Conservation (phyloP, 257 asterid genomes). For the Forsythia viridissima region DNA sequence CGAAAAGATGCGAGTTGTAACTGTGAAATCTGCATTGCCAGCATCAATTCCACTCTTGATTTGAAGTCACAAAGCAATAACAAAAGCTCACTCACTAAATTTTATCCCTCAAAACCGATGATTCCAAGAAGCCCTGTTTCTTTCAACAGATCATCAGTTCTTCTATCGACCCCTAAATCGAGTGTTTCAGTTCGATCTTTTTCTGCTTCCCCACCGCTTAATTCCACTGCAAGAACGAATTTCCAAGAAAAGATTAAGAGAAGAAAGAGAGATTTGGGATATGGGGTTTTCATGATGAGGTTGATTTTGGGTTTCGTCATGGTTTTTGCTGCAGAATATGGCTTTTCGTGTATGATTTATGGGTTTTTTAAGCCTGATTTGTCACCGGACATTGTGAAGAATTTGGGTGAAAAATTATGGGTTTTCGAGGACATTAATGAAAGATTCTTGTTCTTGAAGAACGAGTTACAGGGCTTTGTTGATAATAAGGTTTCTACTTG, state of each 20-base stretch:
- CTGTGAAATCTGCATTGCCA: constrained; percentile 76
- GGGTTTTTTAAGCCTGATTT: constrained; percentile 41
- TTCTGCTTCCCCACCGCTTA: constrained; percentile 30
- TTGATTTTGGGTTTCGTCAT: constrained; percentile 41
- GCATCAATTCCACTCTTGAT: constrained; percentile 86
- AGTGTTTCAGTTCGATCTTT: constrained; percentile 16
- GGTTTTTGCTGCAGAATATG: constrained; percentile 47
- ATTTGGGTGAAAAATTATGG: constrained; percentile 48
- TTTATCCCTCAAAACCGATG: constrained; percentile 40
- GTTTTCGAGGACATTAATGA: constrained; percentile 41
- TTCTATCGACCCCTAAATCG: constrained; percentile 46
- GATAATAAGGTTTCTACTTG: constrained; percentile 41
- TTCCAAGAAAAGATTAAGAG: constrained; percentile 34
- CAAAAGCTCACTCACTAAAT: constrained; percentile 49
- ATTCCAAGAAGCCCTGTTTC: constrained; percentile 55
- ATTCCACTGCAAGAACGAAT: constrained; percentile 27
- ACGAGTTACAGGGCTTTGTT: constrained; percentile 37
- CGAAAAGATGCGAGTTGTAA: constrained; percentile 77
- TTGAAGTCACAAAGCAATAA: constrained; percentile 53
- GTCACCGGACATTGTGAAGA: constrained; percentile 41
- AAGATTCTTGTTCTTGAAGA: constrained; percentile 53
- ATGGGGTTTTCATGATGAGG: constrained; percentile 33
- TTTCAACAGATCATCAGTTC: constrained; percentile 35
- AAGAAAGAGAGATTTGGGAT: constrained; percentile 38
- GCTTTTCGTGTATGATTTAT: constrained; percentile 45